Conservation (phyloP, 495 filamentous ascomycete species). For the Glutinoglossum americanum region DNA sequence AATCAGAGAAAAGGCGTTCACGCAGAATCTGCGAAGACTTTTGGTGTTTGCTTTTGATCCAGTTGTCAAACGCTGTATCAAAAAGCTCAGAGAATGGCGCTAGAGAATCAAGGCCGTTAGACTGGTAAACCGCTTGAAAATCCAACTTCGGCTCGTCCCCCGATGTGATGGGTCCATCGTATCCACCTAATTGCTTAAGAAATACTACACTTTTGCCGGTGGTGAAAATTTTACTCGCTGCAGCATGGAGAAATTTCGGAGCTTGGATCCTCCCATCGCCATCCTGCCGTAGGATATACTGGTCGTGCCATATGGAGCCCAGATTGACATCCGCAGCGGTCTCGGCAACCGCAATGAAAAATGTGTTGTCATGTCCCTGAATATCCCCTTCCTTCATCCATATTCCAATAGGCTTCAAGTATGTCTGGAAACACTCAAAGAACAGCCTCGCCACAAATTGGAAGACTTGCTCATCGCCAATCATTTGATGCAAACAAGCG, state of each 20-base stretch:
- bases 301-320: conserved; percentile 51
- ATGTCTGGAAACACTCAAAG: conserved; percentile 64
- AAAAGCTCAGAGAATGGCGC: conserved; percentile 62
- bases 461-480: conserved; percentile 37
- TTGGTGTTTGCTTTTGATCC: conserved; percentile 53
- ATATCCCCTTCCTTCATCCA: conserved; percentile 79
- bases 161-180: conserved; percentile 13
- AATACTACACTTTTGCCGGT: conserved; percentile 79
- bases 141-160: conserved; percentile 23
- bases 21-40: conserved; percentile 41
- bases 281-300: conserved; percentile 39
- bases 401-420: conserved; percentile 49
- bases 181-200: conserved; percentile 34
- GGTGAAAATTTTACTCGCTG: conserved; percentile 50
- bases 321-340: conserved; percentile 33
- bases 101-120: conserved; percentile 20
- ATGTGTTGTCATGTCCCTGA: conserved; percentile 34
- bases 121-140: conserved; percentile 30
- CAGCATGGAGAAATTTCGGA: conserved; percentile 50
- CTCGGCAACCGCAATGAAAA: conserved; percentile 55
- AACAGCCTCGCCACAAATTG: conserved; percentile 43
- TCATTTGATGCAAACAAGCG: conserved; percentile 44
- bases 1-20: conserved; percentile 41
- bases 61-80: conserved; percentile 38
- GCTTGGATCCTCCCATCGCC: conserved; percentile 32